Percentiles rank a stretch among this genome's conserved stretches.
Evolutionary conservation across 2,329 filamentous ascomycete genomes (phyloP).

Genomic region (Ramularia endophylla): DNA sequence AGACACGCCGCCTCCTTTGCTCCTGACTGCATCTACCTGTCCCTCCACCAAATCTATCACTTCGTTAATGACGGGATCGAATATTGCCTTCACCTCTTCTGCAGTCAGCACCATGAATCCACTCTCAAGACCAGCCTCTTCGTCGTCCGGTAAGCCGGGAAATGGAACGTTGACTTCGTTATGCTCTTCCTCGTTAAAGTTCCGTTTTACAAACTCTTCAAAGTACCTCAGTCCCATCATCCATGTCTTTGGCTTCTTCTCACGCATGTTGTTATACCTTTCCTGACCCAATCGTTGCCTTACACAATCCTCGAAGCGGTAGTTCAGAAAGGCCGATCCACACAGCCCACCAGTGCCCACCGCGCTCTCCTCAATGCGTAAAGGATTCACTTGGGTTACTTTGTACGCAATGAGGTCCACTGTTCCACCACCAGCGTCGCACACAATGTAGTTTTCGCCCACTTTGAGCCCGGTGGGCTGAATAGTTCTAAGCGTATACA

Average conservation of each 20-base stretch:
- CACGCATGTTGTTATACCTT: constrained; percentile 65
- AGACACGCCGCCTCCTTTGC: constrained; percentile 37
- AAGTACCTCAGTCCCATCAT: constrained; percentile 67
- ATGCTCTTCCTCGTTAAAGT: constrained; percentile 66
- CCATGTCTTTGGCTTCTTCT: constrained; percentile 73
- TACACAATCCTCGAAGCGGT: constrained; percentile 73
- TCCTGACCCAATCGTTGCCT: constrained; percentile 59
- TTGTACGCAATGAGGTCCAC: constrained; percentile 79
- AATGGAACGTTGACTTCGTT: constrained; percentile 70
- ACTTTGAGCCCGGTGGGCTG: constrained; percentile 67
- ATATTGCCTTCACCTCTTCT: constrained; percentile 60
- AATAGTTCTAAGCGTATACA: constrained; percentile 74
- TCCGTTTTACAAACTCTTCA: constrained; percentile 78
- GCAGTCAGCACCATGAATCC: constrained; percentile 70
- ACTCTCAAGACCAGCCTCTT: constrained; percentile 66
- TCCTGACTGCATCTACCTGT: constrained; percentile 38
- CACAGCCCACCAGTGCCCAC: constrained; percentile 74
- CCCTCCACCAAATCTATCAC: constrained; percentile 51
- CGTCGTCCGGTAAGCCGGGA: constrained; percentile 68
- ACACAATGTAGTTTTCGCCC: constrained; percentile 56
- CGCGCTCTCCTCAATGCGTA: constrained; percentile 71
- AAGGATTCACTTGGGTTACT: constrained; percentile 65
- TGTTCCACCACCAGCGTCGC: constrained; percentile 52
- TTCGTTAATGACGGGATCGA: constrained; percentile 63
- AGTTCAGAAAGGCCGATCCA: constrained; percentile 73